phyloP scores from a whole-genome alignment of 78 protist species.

The Speleostelium caveatum region DNA sequence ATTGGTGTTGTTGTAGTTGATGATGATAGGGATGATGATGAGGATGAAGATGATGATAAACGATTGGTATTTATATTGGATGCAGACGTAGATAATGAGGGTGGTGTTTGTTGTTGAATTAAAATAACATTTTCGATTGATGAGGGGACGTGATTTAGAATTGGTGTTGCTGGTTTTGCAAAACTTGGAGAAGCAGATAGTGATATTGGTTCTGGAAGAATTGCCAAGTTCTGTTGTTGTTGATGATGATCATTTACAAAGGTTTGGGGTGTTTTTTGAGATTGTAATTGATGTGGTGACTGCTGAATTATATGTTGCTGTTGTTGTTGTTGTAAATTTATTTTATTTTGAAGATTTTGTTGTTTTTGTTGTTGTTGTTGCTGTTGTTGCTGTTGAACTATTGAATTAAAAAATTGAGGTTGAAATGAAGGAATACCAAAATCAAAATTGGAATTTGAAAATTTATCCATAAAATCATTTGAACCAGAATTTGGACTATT shows the following conservation, averaged over 20 bases:
- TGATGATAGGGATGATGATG: no score
- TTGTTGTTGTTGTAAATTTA: not conserved
- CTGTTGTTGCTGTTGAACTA: slow-evolving; percentile 28
- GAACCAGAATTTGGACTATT: not conserved
- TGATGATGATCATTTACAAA: no score
- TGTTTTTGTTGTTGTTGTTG: slow-evolving; percentile 41
- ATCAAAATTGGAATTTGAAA: slow-evolving; percentile 6
- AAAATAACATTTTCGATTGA: no score
- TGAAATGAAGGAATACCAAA: slow-evolving; percentile 21
- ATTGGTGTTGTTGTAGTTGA: no score
- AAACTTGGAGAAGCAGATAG: not conserved
- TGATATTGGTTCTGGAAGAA: not conserved
- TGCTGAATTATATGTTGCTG: not conserved
- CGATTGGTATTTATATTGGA: no score
- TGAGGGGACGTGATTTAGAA: no score
- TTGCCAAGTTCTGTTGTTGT: not conserved
- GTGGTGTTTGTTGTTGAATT: no score
- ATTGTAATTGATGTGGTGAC: not conserved
- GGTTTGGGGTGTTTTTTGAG: not conserved
- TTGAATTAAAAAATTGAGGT: slow-evolving; percentile 25
- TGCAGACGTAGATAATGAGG: no score
- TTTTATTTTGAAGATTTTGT: slow-evolving; percentile 5
- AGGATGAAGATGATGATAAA: no score
- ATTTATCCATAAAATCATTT: slow-evolving; percentile 36
- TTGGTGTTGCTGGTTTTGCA: not conserved